Conservation (phyloP, 2,329 filamentous ascomycete genomes). For the Colletotrichum simmondsii region DNA sequence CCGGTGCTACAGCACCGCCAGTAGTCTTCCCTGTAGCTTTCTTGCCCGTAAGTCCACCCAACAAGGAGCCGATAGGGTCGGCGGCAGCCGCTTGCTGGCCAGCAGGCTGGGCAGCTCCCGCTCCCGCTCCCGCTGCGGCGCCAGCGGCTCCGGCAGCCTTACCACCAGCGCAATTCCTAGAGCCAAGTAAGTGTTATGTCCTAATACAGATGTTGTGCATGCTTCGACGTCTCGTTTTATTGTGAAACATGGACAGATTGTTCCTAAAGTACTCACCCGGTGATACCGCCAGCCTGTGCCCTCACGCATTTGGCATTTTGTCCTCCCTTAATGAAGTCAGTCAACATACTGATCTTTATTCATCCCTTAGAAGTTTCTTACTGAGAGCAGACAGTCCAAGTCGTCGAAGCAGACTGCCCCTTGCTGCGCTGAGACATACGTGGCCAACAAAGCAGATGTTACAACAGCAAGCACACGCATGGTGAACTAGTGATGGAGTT, state of each 20-base stretch:
- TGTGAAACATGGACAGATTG: background rate
- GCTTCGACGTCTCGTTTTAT: background rate
- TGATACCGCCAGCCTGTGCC: constrained; percentile 21
- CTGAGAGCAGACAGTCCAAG: constrained; percentile 21
- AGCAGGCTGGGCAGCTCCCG: background rate
- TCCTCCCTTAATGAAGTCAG: background rate
- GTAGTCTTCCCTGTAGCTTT: constrained; percentile 14
- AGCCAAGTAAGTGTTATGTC: background rate
- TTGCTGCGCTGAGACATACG: constrained; percentile 21
- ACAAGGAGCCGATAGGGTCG: constrained; percentile 7
- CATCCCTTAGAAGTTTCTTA: background rate
- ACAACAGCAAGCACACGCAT: constrained; percentile 22
- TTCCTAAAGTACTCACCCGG: constrained; percentile 3
- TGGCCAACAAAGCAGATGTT: constrained; percentile 21
- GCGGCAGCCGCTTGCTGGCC: constrained; percentile 3
- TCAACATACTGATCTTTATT: background rate
- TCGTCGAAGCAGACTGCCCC: constrained; percentile 30
- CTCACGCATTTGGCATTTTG: constrained; percentile 30
- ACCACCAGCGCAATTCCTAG: constrained; percentile 6
- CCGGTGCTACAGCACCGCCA: background rate
- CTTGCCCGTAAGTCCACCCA: constrained; percentile 9
- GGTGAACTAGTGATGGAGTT: background rate
- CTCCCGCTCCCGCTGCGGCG: background rate
- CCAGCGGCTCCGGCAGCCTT: background rate
- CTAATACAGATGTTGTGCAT: too few relatives aligned